Evolutionary conservation across 805 yeast genomes (phyloP).

Genomic region (Wickerhamomyces canadensis): DNA sequence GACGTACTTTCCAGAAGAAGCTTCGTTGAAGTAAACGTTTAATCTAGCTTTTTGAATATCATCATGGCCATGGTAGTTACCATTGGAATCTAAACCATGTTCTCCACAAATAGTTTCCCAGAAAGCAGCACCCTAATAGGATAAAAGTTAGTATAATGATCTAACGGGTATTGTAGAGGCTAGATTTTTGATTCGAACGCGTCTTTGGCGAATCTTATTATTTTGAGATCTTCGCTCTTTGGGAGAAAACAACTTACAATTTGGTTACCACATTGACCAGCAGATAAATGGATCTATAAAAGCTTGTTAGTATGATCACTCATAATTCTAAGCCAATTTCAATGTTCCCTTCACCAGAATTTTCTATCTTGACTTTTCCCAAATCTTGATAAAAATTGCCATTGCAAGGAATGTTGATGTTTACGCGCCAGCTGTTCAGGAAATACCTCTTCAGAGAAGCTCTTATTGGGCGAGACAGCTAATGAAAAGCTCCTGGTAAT

Average conservation of each 20-base stretch:
- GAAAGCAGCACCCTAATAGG: slow-evolving; percentile 72
- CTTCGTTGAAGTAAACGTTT: slow-evolving; percentile 92
- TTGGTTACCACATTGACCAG: slow-evolving; percentile 99
- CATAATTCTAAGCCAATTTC: too few relatives aligned
- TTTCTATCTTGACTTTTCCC: too few relatives aligned
- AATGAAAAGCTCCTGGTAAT: too few relatives aligned
- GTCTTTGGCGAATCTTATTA: background rate
- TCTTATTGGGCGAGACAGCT: too few relatives aligned
- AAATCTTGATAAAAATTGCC: too few relatives aligned
- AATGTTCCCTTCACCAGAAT: too few relatives aligned
- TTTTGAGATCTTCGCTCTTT: background rate
- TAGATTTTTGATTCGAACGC: too few relatives aligned
- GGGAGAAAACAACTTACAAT: slow-evolving; percentile 45
- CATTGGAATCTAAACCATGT: slow-evolving; percentile 73
- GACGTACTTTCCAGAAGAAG: slow-evolving; percentile 93
- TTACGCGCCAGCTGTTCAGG: slow-evolving; percentile 3
- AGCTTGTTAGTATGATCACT: slow-evolving; percentile 14
- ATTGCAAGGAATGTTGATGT: slow-evolving; percentile 2
- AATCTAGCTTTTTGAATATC: slow-evolving; percentile 80
- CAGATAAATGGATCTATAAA: slow-evolving; percentile 80
- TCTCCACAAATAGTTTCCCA: slow-evolving; percentile 92
- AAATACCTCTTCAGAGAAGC: too few relatives aligned
- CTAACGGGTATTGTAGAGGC: too few relatives aligned
- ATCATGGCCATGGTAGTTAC: slow-evolving; percentile 59
- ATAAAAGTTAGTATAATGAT: slow-evolving; percentile 4